phyloP scores from a whole-genome alignment of 176 grass and related monocot genomes.

The Olyra latifolia region DNA sequence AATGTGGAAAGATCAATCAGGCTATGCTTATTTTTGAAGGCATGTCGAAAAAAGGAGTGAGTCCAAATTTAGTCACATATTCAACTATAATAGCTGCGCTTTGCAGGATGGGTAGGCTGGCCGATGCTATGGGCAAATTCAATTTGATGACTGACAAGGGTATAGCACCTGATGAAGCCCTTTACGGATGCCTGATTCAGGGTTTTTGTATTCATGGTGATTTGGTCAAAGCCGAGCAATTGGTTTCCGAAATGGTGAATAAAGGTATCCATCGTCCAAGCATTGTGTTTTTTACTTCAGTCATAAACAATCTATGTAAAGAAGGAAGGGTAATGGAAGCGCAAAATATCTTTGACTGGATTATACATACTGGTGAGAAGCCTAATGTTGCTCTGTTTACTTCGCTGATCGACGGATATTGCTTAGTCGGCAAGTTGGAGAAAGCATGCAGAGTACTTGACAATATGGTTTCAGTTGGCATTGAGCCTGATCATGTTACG shows the following conservation, averaged over 20 bases:
- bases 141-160: slow-evolving; percentile 12
- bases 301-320: slow-evolving; percentile 33
- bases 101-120: slow-evolving; percentile 11
- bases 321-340: slow-evolving; percentile 25
- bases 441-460: background rate
- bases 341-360: slow-evolving; percentile 6
- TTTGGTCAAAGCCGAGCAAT: slow-evolving; percentile 34
- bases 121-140: slow-evolving; percentile 20
- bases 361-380: slow-evolving; percentile 12
- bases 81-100: background rate
- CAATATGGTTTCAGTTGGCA: background rate
- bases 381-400: slow-evolving; percentile 8
- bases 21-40: background rate
- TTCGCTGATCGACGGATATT: background rate
- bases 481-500: background rate
- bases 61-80: background rate
- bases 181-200: background rate
- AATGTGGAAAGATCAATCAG: background rate
- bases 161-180: background rate
- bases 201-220: slow-evolving; percentile 28
- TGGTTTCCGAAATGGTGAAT: slow-evolving; percentile 33
- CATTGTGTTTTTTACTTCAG: background rate
- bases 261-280: background rate
- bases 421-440: background rate
- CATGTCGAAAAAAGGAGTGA: slow-evolving; percentile 23